Evolutionary conservation across 1,139 yeast genomes (phyloP).

Genomic region (Arxiozyma telluris): DNA sequence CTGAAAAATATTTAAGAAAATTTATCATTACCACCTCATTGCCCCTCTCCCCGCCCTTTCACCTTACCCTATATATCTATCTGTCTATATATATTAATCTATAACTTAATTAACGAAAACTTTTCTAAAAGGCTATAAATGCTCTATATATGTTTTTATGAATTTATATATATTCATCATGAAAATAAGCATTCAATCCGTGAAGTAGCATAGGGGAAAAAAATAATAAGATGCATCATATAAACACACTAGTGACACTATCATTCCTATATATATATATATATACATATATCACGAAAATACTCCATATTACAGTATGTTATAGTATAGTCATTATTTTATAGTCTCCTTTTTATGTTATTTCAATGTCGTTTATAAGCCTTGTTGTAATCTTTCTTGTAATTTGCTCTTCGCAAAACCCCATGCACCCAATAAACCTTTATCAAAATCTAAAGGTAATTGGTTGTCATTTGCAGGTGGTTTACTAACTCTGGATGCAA

Average conservation of each 20-base stretch:
- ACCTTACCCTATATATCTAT: too few species aligned
- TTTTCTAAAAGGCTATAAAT: neutral
- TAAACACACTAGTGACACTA: too few species aligned
- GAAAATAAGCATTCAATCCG: neutral
- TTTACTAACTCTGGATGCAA: conserved; percentile 81
- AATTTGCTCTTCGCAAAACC: conserved; percentile 82
- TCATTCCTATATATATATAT: too few species aligned
- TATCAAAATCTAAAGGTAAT: conserved; percentile 74
- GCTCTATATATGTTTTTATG: too few species aligned
- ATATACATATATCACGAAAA: neutral
- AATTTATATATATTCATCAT: too few species aligned
- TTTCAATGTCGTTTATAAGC: conserved; percentile 27
- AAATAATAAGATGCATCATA: neutral
- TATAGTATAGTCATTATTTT: neutral
- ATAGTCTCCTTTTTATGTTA: neutral
- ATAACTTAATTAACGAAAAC: too few species aligned
- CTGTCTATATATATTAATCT: neutral
- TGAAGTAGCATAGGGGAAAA: too few species aligned
- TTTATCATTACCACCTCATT: neutral
- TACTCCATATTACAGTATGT: neutral
- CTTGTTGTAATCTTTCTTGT: conserved; percentile 77
- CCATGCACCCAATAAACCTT: conserved; percentile 80
- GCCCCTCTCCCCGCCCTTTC: neutral
- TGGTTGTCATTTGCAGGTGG: conserved; percentile 63
- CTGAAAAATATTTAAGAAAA: neutral